Base-by-base conservation (phyloP, 2,329 filamentous ascomycete species). In the Fusarium sororula region DNA sequence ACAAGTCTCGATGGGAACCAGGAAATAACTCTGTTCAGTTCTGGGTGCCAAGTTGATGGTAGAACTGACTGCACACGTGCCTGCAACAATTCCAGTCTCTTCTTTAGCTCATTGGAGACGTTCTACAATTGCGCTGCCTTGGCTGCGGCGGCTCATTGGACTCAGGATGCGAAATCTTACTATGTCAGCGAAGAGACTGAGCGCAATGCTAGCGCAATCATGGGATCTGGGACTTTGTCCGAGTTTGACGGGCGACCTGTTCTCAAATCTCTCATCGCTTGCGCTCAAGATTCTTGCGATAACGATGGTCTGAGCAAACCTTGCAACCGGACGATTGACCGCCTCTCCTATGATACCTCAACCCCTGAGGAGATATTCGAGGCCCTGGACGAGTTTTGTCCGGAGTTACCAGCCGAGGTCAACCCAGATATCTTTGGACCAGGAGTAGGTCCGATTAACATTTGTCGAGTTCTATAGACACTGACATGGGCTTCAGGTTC, bases 351-450 rank as follows among this genome's bases (percentile, higher is more conserved):
- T 26, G 69, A 56, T 6, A 63, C 69, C 11, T 82, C 82, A 26
- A 77, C 65, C 22, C 74, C 80, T 2, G 65, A 71, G 41, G 75
- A 80, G 26, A 77, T 83, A 53, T 82, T 83, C 44, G 72, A 78
- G 22, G 81, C 82, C 35, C 77, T 83, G 69, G 79, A 80, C 20
- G 74, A 74, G 11, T 83, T 83, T 60, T 83, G 82, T 44, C 82
- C 82, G 0, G 80, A 81, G 35, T 66, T 83, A 37, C 67, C 77
- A 39, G 82, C 82, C 12, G 79, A 83, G 66, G 82, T 83, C 38
- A 82, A 83, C 41, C 81, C 82, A 3, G 82, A 83, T 56, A 83
- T 83, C 10, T 83, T 83, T 66, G 82, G 82, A 2, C 82, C 82
- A 32, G 82, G 82, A 63, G 82, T 82, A 80, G 72, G 81, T 65